These are phyloP conservation scores for Trichoderma asperellum DNA, from an alignment of 2,329 filamentous ascomycete species.

Conservation along the genomic window DNA sequence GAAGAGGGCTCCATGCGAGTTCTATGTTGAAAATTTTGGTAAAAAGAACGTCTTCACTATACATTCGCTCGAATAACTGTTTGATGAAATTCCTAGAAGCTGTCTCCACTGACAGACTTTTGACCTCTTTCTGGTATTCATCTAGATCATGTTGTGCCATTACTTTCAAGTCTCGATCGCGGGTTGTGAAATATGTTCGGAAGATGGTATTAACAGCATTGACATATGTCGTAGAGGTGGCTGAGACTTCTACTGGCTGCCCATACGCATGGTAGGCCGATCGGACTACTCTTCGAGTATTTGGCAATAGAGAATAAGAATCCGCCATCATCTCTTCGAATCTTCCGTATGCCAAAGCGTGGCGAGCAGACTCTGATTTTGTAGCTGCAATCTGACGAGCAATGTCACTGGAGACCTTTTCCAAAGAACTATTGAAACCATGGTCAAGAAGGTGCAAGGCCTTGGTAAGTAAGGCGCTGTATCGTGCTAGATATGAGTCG, in stretches of 20 bases:
- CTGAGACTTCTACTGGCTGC: constrained; percentile 46
- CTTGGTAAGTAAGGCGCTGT: constrained; percentile 76
- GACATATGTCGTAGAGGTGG: constrained; percentile 56
- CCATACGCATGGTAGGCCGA: constrained; percentile 59
- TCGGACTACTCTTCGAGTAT: constrained; percentile 57
- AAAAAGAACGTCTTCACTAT: constrained; percentile 59
- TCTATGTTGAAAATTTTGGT: constrained; percentile 60
- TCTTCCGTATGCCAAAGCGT: constrained; percentile 63
- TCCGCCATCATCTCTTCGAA: constrained; percentile 63
- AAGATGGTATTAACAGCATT: constrained; percentile 60
- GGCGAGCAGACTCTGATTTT: constrained; percentile 61
- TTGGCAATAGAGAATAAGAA: constrained; percentile 59
- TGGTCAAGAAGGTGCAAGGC: constrained; percentile 65
- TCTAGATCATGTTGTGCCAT: constrained; percentile 59
- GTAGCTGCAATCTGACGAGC: constrained; percentile 57
- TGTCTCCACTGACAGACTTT: constrained; percentile 55
- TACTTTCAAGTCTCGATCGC: constrained; percentile 58
- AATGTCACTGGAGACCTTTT: constrained; percentile 59
- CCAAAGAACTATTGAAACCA: constrained; percentile 56
- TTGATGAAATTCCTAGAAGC: constrained; percentile 62
- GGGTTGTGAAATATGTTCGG: constrained; percentile 55
- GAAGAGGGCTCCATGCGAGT: constrained; percentile 54
- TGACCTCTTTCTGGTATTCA: constrained; percentile 57
- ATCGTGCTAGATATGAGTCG: constrained; percentile 83
- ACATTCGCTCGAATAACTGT: constrained; percentile 62